Conservation (phyloP, 495 filamentous ascomycete genomes). For the Neurospora sp. region DNA sequence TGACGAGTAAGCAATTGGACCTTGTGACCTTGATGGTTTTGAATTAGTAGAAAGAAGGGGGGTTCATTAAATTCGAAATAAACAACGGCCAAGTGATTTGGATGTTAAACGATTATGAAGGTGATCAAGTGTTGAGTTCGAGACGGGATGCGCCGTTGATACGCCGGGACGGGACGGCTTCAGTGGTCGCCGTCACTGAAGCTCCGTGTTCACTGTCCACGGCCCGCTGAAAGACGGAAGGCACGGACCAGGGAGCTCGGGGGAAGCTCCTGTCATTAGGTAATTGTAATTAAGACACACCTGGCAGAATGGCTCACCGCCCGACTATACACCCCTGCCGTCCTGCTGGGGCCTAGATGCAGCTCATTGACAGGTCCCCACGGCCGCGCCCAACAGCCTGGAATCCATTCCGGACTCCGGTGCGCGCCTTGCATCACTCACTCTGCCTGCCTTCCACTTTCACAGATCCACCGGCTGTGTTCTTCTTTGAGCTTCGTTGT, state of each 20-base stretch:
- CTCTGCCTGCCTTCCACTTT: neutral
- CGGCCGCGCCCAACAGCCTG: neutral
- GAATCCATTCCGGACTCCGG: neutral
- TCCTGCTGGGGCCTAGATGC: neutral
- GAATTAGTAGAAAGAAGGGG: neutral
- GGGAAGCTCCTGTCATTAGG: neutral
- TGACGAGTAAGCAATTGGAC: neutral
- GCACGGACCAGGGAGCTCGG: neutral
- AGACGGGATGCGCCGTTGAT: neutral
- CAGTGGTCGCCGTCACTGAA: neutral
- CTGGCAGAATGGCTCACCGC: slow-evolving; percentile 15
- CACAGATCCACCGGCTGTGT: neutral
- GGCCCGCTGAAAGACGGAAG: neutral
- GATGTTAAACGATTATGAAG: neutral
- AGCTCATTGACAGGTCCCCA: neutral
- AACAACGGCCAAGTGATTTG: neutral
- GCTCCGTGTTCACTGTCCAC: neutral
- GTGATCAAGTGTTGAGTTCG: neutral
- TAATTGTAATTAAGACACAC: neutral
- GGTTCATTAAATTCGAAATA: neutral
- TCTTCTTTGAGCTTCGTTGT: neutral
- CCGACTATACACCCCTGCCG: slow-evolving; percentile 5
- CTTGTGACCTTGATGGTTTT: neutral
- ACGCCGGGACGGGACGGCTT: neutral
- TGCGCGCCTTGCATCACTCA: neutral